phyloP scores from a whole-genome alignment of 352 stramenopile species.

The Phytophthora parvispora region DNA sequence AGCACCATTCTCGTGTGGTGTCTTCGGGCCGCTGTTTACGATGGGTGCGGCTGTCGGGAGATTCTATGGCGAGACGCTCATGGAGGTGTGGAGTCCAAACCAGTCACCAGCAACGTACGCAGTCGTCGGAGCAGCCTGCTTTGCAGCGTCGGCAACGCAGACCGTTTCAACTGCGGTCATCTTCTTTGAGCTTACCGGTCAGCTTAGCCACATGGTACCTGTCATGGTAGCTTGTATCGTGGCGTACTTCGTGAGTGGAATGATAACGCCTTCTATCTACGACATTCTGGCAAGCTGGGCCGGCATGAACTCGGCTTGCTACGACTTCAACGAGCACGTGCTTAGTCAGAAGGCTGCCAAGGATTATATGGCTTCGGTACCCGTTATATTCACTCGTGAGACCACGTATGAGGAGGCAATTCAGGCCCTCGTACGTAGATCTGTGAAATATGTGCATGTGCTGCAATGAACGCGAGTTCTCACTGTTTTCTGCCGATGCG shows the following conservation, averaged over 20 bases:
- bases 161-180: slow-evolving; percentile 91
- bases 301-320: slow-evolving; percentile 83
- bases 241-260: slow-evolving; percentile 82
- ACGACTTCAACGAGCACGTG: slow-evolving; percentile 86
- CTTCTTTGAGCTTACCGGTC: slow-evolving; percentile 89
- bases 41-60: slow-evolving; percentile 81
- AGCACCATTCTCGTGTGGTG: slow-evolving; percentile 79
- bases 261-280: slow-evolving; percentile 87
- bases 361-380: slow-evolving; percentile 69
- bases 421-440: slow-evolving; percentile 53
- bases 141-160: slow-evolving; percentile 91
- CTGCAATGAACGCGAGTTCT: neutral
- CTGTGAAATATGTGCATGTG: neutral
- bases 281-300: slow-evolving; percentile 86
- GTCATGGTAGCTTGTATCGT: slow-evolving; percentile 87
- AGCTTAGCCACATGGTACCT: slow-evolving; percentile 86
- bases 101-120: slow-evolving; percentile 89
- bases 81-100: slow-evolving; percentile 81
- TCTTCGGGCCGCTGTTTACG: slow-evolving; percentile 87
- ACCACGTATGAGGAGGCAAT: slow-evolving; percentile 83
- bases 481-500: neutral
- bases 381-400: slow-evolving; percentile 71
- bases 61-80: slow-evolving; percentile 82
- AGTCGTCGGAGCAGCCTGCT: slow-evolving; percentile 93
- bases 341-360: slow-evolving; percentile 72